These are phyloP conservation scores for Somion occarium DNA, from an alignment of 1,284 basidiomycete species.

Conservation along the genomic window DNA sequence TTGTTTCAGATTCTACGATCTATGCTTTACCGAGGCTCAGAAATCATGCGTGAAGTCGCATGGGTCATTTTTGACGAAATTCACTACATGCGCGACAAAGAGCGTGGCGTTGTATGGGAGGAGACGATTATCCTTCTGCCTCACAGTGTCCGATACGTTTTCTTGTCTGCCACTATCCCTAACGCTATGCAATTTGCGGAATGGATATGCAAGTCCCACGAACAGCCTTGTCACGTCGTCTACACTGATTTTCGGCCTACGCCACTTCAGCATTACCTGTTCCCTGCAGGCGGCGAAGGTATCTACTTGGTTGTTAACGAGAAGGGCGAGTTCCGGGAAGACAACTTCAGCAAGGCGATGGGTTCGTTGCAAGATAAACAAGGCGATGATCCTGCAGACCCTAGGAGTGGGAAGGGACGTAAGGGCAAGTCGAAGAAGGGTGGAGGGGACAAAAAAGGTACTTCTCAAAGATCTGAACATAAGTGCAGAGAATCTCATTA, in stretches of 20 bases:
- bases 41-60: conserved; percentile 99
- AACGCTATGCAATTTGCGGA: conserved; percentile 99
- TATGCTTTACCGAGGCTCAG: conserved; percentile 98
- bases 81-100: conserved; percentile 99
- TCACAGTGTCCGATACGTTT: conserved; percentile 95
- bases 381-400: conserved; percentile 93
- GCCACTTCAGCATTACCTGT: conserved; percentile 97
- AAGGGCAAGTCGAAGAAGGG: conserved; percentile 92
- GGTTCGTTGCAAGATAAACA: conserved; percentile 79
- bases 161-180: conserved; percentile 99
- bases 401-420: conserved; percentile 74
- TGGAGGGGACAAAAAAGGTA: conserved; percentile 81
- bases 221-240: conserved; percentile 98
- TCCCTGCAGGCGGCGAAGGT: conserved; percentile 94
- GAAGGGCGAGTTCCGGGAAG: conserved; percentile 94
- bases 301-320: conserved; percentile 99
- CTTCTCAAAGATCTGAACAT: conserved; percentile 10
- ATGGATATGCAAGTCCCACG: conserved; percentile 97
- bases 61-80: conserved; percentile 99
- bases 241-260: conserved; percentile 99
- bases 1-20: conserved; percentile 96
- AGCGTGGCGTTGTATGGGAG: conserved; percentile 85
- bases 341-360: conserved; percentile 99
- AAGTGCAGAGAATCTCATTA: not conserved
- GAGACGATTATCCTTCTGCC: conserved; percentile 97